A percentile compares a stretch with the other conserved stretches of the same genome.
These are phyloP conservation scores for Kregervanrija pseudodelftensis DNA, from an alignment of 805 yeast genomes.

Conservation along the genomic window DNA sequence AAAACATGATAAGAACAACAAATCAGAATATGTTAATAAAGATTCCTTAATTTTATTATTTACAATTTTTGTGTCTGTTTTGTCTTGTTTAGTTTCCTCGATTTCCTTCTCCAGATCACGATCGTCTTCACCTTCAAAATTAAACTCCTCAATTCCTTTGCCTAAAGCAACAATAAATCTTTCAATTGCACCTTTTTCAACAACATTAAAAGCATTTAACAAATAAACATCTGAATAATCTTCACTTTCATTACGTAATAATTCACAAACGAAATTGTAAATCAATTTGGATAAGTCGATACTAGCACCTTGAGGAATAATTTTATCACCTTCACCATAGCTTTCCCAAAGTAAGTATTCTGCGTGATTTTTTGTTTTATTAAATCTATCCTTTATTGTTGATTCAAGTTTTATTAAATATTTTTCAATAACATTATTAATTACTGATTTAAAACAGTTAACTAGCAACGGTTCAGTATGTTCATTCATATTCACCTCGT, in stretches of 20 bases:
- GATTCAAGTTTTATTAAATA: constrained; percentile 7
- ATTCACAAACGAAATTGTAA: constrained; percentile 12
- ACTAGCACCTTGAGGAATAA: constrained; percentile 19
- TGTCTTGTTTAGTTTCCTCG: constrained; percentile 1
- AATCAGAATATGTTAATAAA: constrained; percentile 10
- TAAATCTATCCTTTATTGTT: constrained; percentile 11
- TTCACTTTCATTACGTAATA: constrained; percentile 13
- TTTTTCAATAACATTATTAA: constrained; percentile 5
- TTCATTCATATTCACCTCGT: constrained; percentile 9
- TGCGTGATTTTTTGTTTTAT: constrained; percentile 6
- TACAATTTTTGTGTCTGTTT: background rate
- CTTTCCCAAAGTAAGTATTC: constrained; percentile 18
- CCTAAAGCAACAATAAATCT: constrained; percentile 6
- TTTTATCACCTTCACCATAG: background rate
- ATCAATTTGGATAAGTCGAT: constrained; percentile 17
- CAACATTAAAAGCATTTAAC: constrained; percentile 11
- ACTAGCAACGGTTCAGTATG: constrained; percentile 12
- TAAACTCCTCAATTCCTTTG: background rate
- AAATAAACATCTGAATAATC: constrained; percentile 25
- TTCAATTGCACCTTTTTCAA: constrained; percentile 11
- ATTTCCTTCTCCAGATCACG: background rate
- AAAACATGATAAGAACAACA: constrained; percentile 4
- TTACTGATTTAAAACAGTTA: constrained; percentile 1
- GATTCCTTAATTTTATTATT: background rate
- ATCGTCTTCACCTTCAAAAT: background rate